Evolutionary conservation across 2,329 filamentous ascomycete genomes (phyloP).

Genomic region (Aphanocladium album): DNA sequence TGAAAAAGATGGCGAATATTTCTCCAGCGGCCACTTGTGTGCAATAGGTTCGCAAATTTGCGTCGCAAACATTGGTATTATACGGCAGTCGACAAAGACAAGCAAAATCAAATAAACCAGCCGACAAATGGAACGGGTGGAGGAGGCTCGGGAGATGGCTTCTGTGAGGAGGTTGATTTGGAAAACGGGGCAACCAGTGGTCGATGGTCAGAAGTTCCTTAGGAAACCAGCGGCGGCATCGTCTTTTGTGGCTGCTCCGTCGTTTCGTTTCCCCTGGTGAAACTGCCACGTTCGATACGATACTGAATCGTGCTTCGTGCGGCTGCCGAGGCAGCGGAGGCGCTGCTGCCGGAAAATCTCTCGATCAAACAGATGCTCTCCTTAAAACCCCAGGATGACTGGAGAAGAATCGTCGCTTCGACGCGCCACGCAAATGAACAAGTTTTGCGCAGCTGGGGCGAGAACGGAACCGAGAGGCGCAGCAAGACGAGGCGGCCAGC

Average conservation of each 20-base stretch:
- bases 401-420: neutral
- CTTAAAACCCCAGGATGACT: neutral
- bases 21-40: slow-evolving; percentile 14
- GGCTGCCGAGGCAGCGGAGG: neutral
- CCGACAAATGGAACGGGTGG: neutral
- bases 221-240: neutral
- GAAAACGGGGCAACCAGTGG: neutral
- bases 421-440: neutral
- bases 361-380: slow-evolving; percentile 1
- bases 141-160: neutral
- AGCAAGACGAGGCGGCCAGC: neutral
- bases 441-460: neutral
- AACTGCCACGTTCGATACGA: neutral
- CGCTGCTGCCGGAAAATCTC: neutral
- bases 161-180: neutral
- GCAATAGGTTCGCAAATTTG: slow-evolving; percentile 12
- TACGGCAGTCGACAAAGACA: neutral
- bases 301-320: neutral
- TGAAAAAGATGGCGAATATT: slow-evolving; percentile 7
- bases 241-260: neutral
- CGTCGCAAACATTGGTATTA: slow-evolving; percentile 13
- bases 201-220: neutral
- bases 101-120: slow-evolving; percentile 7
- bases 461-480: neutral
- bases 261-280: neutral